Evolutionary conservation across 345 rosid genomes (phyloP), one percentile per base, ranked within the genome.

Genomic region (Erysimum cheiranthoides): DNA sequence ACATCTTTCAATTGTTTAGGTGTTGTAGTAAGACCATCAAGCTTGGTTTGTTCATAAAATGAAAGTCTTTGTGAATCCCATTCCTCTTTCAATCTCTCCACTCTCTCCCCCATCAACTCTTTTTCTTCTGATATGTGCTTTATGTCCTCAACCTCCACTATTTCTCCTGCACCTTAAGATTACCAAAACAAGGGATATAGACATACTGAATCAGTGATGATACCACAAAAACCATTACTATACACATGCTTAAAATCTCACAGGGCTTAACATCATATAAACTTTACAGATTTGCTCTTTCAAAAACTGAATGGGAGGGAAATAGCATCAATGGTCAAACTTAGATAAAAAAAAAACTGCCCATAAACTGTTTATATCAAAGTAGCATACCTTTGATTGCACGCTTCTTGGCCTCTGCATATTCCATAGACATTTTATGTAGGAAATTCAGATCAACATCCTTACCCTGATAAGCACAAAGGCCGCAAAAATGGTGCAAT

Each of bases 401-500:
- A 17, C 58, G 85, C 69, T 84, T 86, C 88, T 92, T 95, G 57
- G 90, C 87, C 66, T 82, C 82, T 7, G 86, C 88, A 79, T 95
- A 92, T 34, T 81, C 90, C 4, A 35, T 63, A 60, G 93, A 82
- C 82, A 75, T 73, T 70, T 79, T 87, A 72, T 85, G 84, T 17
- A 92, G 46, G 68, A 60, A 70, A 27, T 69, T 56, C 64, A 89
- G 39, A 80, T 84, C 92, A 80, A 90, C 71, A 67, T 86, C 88
- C 53, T 13, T 60, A 43, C 86, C 91, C 99, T 92, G 80, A 69
- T 32, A 45, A 63, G 53, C 32, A 66, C 14, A 57, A 39, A 59
- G 7, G 14, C 8, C 1, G 14, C 35, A 61, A 53, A 5, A 49
- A 49, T 0, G 17, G 53, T 18, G 16, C 38, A 50, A 35, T 18